Conservation (phyloP, 352 stramenopile species). For the Plasmopara muralis region DNA sequence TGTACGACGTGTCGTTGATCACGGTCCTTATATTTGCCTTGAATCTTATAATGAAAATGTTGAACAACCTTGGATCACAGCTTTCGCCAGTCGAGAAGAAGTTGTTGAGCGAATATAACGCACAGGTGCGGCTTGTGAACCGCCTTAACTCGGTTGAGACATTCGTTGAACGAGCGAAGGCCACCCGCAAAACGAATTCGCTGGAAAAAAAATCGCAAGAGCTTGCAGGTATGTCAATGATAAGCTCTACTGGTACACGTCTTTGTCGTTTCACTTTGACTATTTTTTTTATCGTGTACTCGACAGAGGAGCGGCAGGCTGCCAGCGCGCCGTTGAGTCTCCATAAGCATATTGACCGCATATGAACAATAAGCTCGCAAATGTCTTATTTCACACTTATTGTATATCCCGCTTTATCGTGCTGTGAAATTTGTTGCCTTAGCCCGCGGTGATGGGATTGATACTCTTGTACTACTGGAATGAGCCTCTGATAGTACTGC, state of each 20-base stretch:
- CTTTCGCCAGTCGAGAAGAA: conserved; percentile 49
- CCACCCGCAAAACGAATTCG: conserved; percentile 77
- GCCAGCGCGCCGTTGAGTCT: conserved; percentile 53
- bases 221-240: conserved; percentile 41
- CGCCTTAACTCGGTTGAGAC: conserved; percentile 83
- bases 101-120: conserved; percentile 66
- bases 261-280: neutral
- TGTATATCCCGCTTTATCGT: neutral
- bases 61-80: conserved; percentile 40
- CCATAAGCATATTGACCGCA: conserved; percentile 67
- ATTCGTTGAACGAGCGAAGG: conserved; percentile 84
- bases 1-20: conserved; percentile 69
- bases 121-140: conserved; percentile 71
- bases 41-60: conserved; percentile 49
- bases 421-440: conserved; percentile 3
- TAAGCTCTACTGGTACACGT: neutral
- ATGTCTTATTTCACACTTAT: neutral
- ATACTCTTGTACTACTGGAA: conserved; percentile 71
- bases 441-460: conserved; percentile 54
- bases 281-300: conserved; percentile 10
- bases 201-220: conserved; percentile 83
- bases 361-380: conserved; percentile 50
- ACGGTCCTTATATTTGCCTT: conserved; percentile 44
- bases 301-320: conserved; percentile 58
- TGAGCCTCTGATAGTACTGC: conserved; percentile 61